Conservation (phyloP, 306 rosid genomes). For the Aeschynomene evenia region DNA sequence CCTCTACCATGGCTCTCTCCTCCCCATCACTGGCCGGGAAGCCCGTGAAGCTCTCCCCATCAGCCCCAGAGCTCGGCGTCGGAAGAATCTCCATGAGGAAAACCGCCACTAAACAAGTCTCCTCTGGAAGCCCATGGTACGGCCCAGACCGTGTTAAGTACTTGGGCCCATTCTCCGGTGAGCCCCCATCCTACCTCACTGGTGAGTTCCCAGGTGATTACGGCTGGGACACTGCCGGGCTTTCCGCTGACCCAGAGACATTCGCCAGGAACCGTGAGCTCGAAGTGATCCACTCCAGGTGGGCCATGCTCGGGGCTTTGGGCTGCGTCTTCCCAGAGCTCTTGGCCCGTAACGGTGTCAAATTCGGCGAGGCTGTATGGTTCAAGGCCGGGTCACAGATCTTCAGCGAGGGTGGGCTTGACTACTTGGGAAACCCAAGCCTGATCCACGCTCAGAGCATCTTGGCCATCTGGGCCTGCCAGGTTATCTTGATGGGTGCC, state of each 20-base stretch:
- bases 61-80: conserved; percentile 34
- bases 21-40: conserved; percentile 74
- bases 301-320: conserved; percentile 96
- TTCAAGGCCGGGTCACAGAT: conserved; percentile 91
- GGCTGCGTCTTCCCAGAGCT: conserved; percentile 90
- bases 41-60: conserved; percentile 56
- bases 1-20: conserved; percentile 81
- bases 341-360: conserved; percentile 76
- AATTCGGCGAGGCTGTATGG: conserved; percentile 91
- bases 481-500: conserved; percentile 82
- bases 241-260: conserved; percentile 89
- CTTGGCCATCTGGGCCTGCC: conserved; percentile 82
- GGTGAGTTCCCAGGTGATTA: conserved; percentile 89
- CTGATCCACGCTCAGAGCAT: conserved; percentile 92
- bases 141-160: conserved; percentile 95
- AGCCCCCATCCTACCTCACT: conserved; percentile 67
- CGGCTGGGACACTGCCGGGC: conserved; percentile 93
- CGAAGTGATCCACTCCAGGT: conserved; percentile 71
- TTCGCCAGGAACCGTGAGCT: conserved; percentile 82
- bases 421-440: conserved; percentile 96
- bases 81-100: conserved; percentile 67
- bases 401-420: conserved; percentile 92
- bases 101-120: conserved; percentile 24
- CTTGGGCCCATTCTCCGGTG: conserved; percentile 89
- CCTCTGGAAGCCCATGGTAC: conserved; percentile 83